phyloP scores from a whole-genome alignment of 2,329 filamentous ascomycete genomes.

The Paracamarosporium sp. region DNA sequence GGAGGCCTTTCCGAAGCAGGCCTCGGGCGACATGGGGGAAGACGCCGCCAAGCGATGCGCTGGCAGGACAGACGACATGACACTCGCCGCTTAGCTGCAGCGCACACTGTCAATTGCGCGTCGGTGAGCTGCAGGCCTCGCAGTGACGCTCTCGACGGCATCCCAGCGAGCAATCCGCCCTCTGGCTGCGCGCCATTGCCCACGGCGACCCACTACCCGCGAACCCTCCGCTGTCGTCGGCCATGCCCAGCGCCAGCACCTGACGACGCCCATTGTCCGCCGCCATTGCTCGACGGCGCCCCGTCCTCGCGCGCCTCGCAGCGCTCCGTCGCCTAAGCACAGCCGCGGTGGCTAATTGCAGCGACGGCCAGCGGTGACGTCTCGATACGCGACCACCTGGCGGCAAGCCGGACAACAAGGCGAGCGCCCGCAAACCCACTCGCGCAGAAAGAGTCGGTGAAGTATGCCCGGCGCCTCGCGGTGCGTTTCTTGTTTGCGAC shows the following conservation, averaged over 20 bases:
- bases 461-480: constrained; percentile 23
- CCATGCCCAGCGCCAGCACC: constrained; percentile 9
- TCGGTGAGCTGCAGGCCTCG: neutral
- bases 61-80: constrained; percentile 2
- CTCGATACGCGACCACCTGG: constrained; percentile 6
- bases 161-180: neutral
- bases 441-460: constrained; percentile 17
- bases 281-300: constrained; percentile 6
- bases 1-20: constrained; percentile 1
- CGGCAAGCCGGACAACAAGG: constrained; percentile 5
- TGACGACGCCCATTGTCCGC: constrained; percentile 7
- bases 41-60: constrained; percentile 3
- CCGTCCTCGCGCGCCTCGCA: constrained; percentile 1
- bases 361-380: constrained; percentile 15
- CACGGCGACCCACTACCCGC: neutral
- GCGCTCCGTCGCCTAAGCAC: constrained; percentile 9
- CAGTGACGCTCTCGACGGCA: neutral
- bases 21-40: constrained; percentile 8
- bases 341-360: constrained; percentile 15
- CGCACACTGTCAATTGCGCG: constrained; percentile 6
- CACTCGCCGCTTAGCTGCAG: constrained; percentile 6
- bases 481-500: constrained; percentile 20
- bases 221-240: constrained; percentile 9
- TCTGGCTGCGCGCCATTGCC: neutral
- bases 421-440: constrained; percentile 9